Evolutionary conservation across 805 yeast species (phyloP), one percentile per base, ranked within the genome.

Genomic region (Saturnispora dispora): DNA sequence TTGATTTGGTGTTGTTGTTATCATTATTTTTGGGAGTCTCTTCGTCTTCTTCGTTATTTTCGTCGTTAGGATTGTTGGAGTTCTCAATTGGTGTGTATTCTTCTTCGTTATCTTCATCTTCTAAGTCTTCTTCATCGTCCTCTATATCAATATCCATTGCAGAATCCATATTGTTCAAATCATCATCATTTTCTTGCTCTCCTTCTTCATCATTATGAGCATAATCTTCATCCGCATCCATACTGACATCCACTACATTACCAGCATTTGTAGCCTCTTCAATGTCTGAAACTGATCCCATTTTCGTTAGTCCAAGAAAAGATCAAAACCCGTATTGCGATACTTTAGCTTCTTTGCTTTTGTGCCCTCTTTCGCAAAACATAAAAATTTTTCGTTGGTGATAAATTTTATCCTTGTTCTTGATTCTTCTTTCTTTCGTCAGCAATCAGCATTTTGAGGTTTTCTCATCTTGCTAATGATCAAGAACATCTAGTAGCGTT

Each of bases 11-110:
- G 22, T 37, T 37, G 25, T 20, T 37, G 41, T 18, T 37, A 37
- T 37, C 22, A 20, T 37, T 18, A 17, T 17, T 37, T 9, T 37
- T 37, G 8, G n/a, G n/a, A 37, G 41, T 8, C 30, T 41, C 9
- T 30, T 46, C 13, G 35, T 47, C 33, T 50, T 50, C 18, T 18
- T 36, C 39, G n/a, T 45, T 13, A 3, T 13, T 25, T 9, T 35
- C 28, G 13, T 50, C 47, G 58, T 35, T 55, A 23, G 56, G 41
- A 10, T 45, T 28, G 18, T 27, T 25, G 49, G 57, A 66, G 15
- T 52, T 66, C 50, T 55, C 68, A 30, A 53, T 64, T 45, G 59
- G 64, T 41, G 57, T 36, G 51, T 55, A 52, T 32, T 53, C 53
- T 25, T 53, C 54, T 27, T 51, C 58, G 11, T 51, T 53, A n/a